Percentiles rank a stretch among this genome's conserved stretches.
These are phyloP conservation scores for Phytophthora capsici DNA, from an alignment of 352 stramenopile genomes.

Conservation along the genomic window DNA sequence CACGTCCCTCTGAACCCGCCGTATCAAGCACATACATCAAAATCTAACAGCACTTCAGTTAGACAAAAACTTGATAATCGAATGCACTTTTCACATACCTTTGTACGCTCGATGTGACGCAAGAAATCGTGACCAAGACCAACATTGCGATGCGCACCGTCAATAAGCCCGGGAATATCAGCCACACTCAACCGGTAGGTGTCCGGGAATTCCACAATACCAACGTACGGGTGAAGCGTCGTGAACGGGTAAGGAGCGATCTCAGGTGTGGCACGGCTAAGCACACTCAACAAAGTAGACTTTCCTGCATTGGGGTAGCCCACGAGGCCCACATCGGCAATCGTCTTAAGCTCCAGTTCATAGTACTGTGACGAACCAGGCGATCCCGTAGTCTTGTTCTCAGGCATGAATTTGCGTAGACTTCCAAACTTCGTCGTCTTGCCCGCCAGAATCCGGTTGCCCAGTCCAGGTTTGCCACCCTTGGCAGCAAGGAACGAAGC, in stretches of 20 bases:
- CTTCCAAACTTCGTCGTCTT: slow-evolving; percentile 86
- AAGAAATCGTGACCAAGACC: slow-evolving; percentile 99
- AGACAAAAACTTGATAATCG: not conserved
- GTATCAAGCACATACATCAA: slow-evolving; percentile 90
- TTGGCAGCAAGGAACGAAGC: slow-evolving; percentile 74
- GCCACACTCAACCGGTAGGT: slow-evolving; percentile 92
- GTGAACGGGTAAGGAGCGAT: slow-evolving; percentile 99
- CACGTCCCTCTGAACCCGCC: slow-evolving; percentile 74
- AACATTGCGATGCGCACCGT: slow-evolving; percentile 94
- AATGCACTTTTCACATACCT: slow-evolving; percentile 57
- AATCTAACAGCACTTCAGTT: slow-evolving; percentile 49
- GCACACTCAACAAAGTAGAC: slow-evolving; percentile 93
- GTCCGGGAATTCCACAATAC: slow-evolving; percentile 95
- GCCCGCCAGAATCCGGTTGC: slow-evolving; percentile 85
- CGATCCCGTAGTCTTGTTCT: slow-evolving; percentile 85
- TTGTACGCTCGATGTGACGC: slow-evolving; percentile 98
- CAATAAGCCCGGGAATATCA: slow-evolving; percentile 90
- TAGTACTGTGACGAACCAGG: slow-evolving; percentile 95
- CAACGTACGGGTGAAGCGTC: slow-evolving; percentile 96
- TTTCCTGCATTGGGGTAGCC: slow-evolving; percentile 99
- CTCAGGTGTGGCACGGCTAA: slow-evolving; percentile 93
- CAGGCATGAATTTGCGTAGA: slow-evolving; percentile 86
- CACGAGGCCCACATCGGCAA: slow-evolving; percentile 98
- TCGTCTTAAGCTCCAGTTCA: slow-evolving; percentile 97
- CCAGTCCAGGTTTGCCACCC: slow-evolving; percentile 83